Evolutionary conservation across 768 basidiomycete species (phyloP).

Genomic region (Tubosaeta brunneosetosa): DNA sequence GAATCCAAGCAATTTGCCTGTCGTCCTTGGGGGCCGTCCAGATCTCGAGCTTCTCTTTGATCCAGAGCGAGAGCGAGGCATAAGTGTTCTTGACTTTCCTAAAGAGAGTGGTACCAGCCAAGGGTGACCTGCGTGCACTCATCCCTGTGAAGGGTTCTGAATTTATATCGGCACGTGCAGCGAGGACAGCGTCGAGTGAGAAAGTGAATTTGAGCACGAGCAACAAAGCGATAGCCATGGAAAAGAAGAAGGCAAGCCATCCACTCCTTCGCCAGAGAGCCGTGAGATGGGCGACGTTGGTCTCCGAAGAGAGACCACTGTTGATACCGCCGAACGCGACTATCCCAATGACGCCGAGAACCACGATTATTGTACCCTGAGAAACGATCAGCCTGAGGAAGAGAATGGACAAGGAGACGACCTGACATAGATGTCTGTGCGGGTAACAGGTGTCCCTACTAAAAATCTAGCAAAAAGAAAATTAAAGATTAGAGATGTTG

Average conservation of each 20-base stretch:
- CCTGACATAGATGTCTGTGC: constrained; percentile 75
- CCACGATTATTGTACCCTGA: constrained; percentile 78
- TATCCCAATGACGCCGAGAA: constrained; percentile 82
- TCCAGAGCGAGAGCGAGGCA: constrained; percentile 44
- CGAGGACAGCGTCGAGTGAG: constrained; percentile 70
- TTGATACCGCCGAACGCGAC: constrained; percentile 85
- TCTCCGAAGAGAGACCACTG: constrained; percentile 69
- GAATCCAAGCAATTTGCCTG: constrained; percentile 80
- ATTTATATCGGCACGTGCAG: constrained; percentile 63
- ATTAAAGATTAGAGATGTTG: constrained; percentile 92
- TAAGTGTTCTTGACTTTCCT: constrained; percentile 38
- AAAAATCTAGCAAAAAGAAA: constrained; percentile 90
- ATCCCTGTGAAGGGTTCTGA: constrained; percentile 50
- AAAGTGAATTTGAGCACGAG: constrained; percentile 62
- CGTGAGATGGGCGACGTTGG: constrained; percentile 71
- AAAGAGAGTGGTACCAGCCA: constrained; percentile 23
- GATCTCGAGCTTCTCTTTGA: constrained; percentile 60
- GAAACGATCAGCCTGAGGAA: neutral
- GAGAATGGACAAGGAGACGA: neutral
- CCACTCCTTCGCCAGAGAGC: constrained; percentile 79
- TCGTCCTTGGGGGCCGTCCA: constrained; percentile 83
- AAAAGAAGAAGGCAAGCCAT: constrained; percentile 90
- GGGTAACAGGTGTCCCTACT: constrained; percentile 81
- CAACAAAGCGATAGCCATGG: constrained; percentile 67
- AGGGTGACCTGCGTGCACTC: constrained; percentile 25